phyloP scores from a whole-genome alignment of 495 filamentous ascomycete species.

The Penicillium egyptiacum region DNA sequence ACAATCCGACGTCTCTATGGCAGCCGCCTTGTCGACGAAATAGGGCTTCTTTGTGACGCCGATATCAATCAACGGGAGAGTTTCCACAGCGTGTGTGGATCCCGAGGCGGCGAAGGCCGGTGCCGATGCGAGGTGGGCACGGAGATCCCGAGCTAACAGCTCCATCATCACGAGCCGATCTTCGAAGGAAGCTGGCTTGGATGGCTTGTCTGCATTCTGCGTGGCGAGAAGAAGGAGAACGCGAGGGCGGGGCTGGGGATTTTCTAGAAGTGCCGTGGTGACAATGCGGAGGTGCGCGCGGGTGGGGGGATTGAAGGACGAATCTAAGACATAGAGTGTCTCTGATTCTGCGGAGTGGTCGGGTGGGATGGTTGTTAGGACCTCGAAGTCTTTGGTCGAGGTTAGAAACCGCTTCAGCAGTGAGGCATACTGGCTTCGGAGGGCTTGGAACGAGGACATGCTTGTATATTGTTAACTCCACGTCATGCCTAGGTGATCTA shows the following conservation, averaged over 20 bases:
- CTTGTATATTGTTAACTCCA: neutral
- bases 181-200: conserved; percentile 78
- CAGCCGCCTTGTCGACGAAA: conserved; percentile 79
- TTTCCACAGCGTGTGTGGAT: conserved; percentile 12
- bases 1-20: conserved; percentile 55
- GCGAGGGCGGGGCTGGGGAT: conserved; percentile 42
- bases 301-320: conserved; percentile 93
- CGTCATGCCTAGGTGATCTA: neutral
- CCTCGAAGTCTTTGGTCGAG: conserved; percentile 55
- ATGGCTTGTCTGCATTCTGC: conserved; percentile 91
- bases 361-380: conserved; percentile 56
- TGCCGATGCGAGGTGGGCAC: conserved; percentile 28
- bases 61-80: conserved; percentile 63
- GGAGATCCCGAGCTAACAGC: conserved; percentile 68
- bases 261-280: conserved; percentile 58
- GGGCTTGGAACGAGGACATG: conserved; percentile 41
- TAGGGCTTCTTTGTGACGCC: conserved; percentile 79
- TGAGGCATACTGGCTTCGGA: conserved; percentile 36
- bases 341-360: conserved; percentile 30
- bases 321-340: conserved; percentile 82
- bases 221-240: conserved; percentile 81
- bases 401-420: conserved; percentile 58
- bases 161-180: conserved; percentile 87
- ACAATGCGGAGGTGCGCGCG: conserved; percentile 78
- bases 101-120: conserved; percentile 8